A percentile compares a stretch with the other conserved stretches of the same genome.
phyloP scores from a whole-genome alignment of 495 filamentous ascomycete genomes.

The Penicillium salamii region DNA sequence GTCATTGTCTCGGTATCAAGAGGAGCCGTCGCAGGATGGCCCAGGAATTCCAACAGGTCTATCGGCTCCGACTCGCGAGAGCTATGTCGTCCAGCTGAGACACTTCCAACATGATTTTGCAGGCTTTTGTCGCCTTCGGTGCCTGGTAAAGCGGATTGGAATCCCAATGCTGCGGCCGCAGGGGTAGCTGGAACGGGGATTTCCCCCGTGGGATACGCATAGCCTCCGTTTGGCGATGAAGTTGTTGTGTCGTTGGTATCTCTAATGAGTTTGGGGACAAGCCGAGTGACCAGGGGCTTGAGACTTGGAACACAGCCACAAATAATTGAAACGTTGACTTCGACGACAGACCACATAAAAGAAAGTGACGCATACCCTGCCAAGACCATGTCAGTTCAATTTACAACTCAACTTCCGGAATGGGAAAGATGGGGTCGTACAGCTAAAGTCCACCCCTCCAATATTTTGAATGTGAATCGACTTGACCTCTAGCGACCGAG shows the following conservation, averaged over 20 bases:
- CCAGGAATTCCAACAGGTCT: conserved; percentile 37
- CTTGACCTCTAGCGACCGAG: conserved; percentile 27
- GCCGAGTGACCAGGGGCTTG: conserved; percentile 76
- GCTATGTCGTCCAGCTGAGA: conserved; percentile 5
- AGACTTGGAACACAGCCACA: conserved; percentile 85
- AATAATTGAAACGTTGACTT: conserved; percentile 85
- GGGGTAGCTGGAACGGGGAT: conserved; percentile 12
- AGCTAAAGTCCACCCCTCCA: conserved; percentile 52
- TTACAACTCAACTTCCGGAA: not conserved
- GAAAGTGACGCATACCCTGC: conserved; percentile 73
- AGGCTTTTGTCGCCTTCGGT: conserved; percentile 16
- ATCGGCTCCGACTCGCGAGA: conserved; percentile 17
- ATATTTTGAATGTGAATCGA: conserved; percentile 33
- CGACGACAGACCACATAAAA: conserved; percentile 90
- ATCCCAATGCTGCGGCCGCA: conserved; percentile 2
- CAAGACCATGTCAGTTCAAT: not conserved
- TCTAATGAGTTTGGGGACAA: conserved; percentile 69
- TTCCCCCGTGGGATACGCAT: conserved; percentile 12
- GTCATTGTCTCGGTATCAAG: conserved; percentile 33
- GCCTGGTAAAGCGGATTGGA: conserved; percentile 1
- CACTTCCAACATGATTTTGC: conserved; percentile 11
- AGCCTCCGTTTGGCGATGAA: conserved; percentile 7
- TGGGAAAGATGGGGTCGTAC: conserved; percentile 26
- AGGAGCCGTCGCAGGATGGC: conserved; percentile 18
- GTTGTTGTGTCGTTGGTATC: conserved; percentile 39